Evolutionary conservation across 805 yeast genomes (phyloP).

Genomic region (Hanseniaspora clermontiae): DNA sequence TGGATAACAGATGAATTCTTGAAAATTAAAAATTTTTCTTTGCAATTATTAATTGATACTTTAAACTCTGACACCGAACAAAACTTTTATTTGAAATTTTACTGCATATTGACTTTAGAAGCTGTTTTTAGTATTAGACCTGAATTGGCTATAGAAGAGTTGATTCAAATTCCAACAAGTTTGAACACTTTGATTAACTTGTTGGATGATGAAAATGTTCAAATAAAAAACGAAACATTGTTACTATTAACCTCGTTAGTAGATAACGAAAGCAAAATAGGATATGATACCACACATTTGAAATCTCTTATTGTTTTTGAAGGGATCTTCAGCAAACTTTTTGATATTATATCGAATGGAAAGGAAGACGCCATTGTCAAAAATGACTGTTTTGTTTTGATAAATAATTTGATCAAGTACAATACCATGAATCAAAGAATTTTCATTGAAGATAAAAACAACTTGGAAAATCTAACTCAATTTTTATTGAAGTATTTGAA

Average conservation of each 20-base stretch:
- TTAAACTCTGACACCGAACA: slow-evolving; percentile 23
- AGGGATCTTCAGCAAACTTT: slow-evolving; percentile 72
- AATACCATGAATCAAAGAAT: slow-evolving; percentile 83
- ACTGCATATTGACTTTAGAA: slow-evolving; percentile 72
- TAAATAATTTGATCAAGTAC: slow-evolving; percentile 60
- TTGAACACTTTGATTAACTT: slow-evolving; percentile 57
- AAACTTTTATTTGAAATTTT: slow-evolving; percentile 61
- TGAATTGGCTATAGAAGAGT: slow-evolving; percentile 54
- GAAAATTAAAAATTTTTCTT: slow-evolving; percentile 26
- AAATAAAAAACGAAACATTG: slow-evolving; percentile 78
- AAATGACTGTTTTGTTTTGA: slow-evolving; percentile 71
- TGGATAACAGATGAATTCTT: slow-evolving; percentile 83
- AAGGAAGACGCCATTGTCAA: slow-evolving; percentile 72
- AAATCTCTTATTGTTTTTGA: slow-evolving; percentile 93
- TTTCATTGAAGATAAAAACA: slow-evolving; percentile 62
- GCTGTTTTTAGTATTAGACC: slow-evolving; percentile 73
- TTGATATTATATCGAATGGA: slow-evolving; percentile 68
- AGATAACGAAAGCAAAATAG: slow-evolving; percentile 32
- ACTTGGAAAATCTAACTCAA: slow-evolving; percentile 37
- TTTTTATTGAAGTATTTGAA: slow-evolving; percentile 67
- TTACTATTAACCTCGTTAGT: slow-evolving; percentile 72
- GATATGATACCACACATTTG: slow-evolving; percentile 48
- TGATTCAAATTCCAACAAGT: slow-evolving; percentile 65
- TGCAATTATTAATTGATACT: slow-evolving; percentile 39
- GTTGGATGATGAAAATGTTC: slow-evolving; percentile 59